phyloP scores from a whole-genome alignment of 306 rosid species.

The Pterocarpus macrocarpus region DNA sequence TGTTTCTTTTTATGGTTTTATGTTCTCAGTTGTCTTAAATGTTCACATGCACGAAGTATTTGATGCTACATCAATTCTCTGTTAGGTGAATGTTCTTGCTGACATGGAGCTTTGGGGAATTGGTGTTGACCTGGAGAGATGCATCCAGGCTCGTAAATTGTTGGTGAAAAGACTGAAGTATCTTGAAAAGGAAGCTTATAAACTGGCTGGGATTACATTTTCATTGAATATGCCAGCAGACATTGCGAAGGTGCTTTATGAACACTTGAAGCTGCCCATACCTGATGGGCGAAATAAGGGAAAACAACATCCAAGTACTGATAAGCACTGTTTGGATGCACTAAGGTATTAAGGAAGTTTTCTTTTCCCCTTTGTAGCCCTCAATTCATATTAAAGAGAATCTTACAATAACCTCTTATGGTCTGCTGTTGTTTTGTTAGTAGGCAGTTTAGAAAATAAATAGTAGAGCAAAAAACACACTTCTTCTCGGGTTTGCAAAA shows the following conservation, averaged over 20 bases:
- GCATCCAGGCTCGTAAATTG: constrained; percentile 85
- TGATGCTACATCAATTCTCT: constrained; percentile 41
- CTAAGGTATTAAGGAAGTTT: constrained; percentile 67
- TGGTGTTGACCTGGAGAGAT: constrained; percentile 93
- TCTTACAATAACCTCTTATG: constrained; percentile 24
- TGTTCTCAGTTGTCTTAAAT: constrained; percentile 29
- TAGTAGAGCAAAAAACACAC: neutral
- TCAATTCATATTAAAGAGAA: constrained; percentile 23
- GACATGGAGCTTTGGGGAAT: constrained; percentile 98
- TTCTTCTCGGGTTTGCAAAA: neutral
- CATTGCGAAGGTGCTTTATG: constrained; percentile 81
- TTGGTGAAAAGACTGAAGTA: constrained; percentile 74
- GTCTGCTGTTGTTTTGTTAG: constrained; percentile 24
- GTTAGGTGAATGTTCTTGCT: constrained; percentile 88
- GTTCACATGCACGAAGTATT: constrained; percentile 30
- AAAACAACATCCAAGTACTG: constrained; percentile 92
- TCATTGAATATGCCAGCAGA: constrained; percentile 86
- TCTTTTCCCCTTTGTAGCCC: constrained; percentile 37
- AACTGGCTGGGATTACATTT: constrained; percentile 83
- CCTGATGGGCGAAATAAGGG: constrained; percentile 82
- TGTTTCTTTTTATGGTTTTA: constrained; percentile 23
- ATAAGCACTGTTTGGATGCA: constrained; percentile 87
- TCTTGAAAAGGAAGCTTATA: constrained; percentile 94
- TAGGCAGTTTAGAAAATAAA: constrained; percentile 35
- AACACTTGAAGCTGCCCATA: constrained; percentile 83